These are phyloP conservation scores for Corylus americana DNA, from an alignment of 306 rosid genomes.

Conservation along the genomic window DNA sequence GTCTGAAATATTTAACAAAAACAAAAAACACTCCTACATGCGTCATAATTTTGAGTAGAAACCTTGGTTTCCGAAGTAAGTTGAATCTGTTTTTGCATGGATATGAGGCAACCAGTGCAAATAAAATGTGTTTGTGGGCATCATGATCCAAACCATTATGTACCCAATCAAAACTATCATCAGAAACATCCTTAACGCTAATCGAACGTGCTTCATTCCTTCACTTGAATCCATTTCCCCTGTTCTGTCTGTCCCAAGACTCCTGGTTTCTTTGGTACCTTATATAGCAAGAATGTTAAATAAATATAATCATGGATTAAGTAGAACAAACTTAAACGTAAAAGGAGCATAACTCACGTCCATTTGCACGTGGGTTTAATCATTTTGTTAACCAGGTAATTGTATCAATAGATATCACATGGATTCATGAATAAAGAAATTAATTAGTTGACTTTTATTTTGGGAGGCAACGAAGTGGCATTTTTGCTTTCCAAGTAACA, in stretches of 20 bases:
- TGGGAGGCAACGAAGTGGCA: not conserved
- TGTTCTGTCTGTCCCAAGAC: not conserved
- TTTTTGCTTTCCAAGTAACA: no score
- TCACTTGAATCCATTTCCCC: constrained; percentile 9
- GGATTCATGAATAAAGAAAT: not conserved
- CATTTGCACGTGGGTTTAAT: not conserved
- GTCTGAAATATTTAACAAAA: not conserved
- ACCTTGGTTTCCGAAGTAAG: constrained; percentile 54
- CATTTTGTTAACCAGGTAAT: not conserved
- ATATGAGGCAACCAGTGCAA: constrained; percentile 42
- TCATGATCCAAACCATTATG: constrained; percentile 45
- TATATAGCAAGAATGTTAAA: not conserved
- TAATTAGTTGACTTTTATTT: not conserved
- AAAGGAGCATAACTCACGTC: not conserved
- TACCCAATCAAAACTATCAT: constrained; percentile 46
- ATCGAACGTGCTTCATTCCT: constrained; percentile 28
- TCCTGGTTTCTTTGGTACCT: not conserved
- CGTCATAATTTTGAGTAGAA: constrained; percentile 1
- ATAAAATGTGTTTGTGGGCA: constrained; percentile 50
- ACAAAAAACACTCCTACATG: not conserved
- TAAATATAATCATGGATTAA: not conserved
- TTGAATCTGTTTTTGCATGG: constrained; percentile 44
- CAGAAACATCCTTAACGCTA: constrained; percentile 33
- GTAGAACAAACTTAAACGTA: no score
- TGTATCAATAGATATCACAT: not conserved